phyloP scores from a whole-genome alignment of 1,284 basidiomycete species.

The Neolentinus lepideus region DNA sequence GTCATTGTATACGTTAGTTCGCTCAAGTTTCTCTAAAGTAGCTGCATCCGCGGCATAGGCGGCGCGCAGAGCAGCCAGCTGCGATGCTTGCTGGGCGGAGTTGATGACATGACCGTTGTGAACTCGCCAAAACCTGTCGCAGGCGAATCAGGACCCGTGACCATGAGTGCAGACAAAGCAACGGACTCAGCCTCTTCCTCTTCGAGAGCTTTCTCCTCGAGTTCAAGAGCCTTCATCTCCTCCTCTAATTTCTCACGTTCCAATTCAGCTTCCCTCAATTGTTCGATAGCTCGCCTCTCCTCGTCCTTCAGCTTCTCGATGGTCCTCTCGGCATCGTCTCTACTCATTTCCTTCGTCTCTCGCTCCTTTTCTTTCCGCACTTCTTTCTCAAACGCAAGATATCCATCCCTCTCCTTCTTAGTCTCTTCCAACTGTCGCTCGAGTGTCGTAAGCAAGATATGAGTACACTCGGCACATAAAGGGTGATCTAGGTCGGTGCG shows the following conservation, averaged over 20 bases:
- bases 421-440: slow-evolving; percentile 84
- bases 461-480: slow-evolving; percentile 91
- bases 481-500: slow-evolving; percentile 90
- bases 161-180: neutral
- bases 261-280: slow-evolving; percentile 65
- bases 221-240: slow-evolving; percentile 65
- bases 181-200: slow-evolving; percentile 76
- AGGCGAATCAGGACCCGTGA: slow-evolving; percentile 4
- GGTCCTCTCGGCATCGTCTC: slow-evolving; percentile 60
- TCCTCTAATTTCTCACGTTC: slow-evolving; percentile 71
- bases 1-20: slow-evolving; percentile 97
- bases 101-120: slow-evolving; percentile 68
- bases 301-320: slow-evolving; percentile 73
- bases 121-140: slow-evolving; percentile 73
- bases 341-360: slow-evolving; percentile 51
- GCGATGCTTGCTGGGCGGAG: slow-evolving; percentile 58
- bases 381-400: slow-evolving; percentile 87
- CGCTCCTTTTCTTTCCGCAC: slow-evolving; percentile 67
- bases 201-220: slow-evolving; percentile 71
- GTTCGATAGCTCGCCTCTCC: slow-evolving; percentile 63
- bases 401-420: slow-evolving; percentile 88
- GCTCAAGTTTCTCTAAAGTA: slow-evolving; percentile 80
- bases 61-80: slow-evolving; percentile 65
- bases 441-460: slow-evolving; percentile 71
- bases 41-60: slow-evolving; percentile 71